Conservation (phyloP, 768 basidiomycete genomes). For the Lentinula lateritia region DNA sequence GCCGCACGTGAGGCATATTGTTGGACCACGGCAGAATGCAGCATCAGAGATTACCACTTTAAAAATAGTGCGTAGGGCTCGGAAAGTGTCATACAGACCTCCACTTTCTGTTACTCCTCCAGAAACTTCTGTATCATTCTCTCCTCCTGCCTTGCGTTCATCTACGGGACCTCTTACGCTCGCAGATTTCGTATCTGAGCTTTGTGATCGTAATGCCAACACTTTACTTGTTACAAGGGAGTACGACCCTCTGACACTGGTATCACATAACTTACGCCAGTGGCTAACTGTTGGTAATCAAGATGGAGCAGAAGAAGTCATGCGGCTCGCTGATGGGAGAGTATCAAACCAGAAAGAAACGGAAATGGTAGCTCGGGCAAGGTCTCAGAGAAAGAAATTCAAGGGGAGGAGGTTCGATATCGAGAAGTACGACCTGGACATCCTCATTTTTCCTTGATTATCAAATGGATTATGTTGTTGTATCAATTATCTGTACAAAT, state of each 20-base stretch:
- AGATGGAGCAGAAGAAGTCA: not conserved
- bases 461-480: not conserved
- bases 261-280: not conserved
- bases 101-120: not conserved
- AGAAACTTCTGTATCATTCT: not conserved
- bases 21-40: not conserved
- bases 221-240: not conserved
- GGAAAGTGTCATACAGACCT: not conserved
- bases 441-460: not conserved
- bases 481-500: not conserved
- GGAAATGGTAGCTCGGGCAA: not conserved
- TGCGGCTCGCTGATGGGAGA: not conserved
- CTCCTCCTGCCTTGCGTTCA: not conserved
- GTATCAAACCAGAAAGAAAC: not conserved
- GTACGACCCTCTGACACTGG: not conserved
- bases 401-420: not conserved
- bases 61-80: not conserved
- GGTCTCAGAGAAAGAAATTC: not conserved
- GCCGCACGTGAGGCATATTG: not conserved
- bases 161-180: not conserved
- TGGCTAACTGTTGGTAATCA: not conserved
- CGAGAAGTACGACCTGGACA: not conserved
- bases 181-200: not conserved
- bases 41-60: not conserved
- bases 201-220: not conserved